Evolutionary conservation across 441 rosid genomes (phyloP), one percentile per base, ranked within the genome.

Genomic region (Lepidium campestre): DNA sequence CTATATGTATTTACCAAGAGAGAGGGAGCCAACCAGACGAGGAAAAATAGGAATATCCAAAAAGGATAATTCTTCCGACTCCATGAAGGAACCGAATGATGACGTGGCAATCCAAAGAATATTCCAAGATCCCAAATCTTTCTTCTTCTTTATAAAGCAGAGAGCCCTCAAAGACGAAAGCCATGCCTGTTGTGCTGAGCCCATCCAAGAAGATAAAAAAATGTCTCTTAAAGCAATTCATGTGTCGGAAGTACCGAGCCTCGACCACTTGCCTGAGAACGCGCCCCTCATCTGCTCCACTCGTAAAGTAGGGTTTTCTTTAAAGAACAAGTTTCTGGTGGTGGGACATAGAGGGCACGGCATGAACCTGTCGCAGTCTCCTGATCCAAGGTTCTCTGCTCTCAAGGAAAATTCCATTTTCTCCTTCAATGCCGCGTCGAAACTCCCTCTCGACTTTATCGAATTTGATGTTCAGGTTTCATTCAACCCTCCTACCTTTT

Each of bases 391-490:
- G 67, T 79, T 91, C 89, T 78, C 61, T 65, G 83, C 85, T 46
- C 71, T 86, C 61, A 87, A 86, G 65, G 97, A 90, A 72, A 93
- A 91, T 80, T 77, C 95, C 42, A 80, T 90, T 57, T 44, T 72
- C 49, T 93, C 96, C 58, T 93, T 93, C 78, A 86, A 82, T 66
- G 41, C 81, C 8, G 93, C 97, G 19, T 87, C 97, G 0, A 79
- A 81, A 63, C 80, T 73, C 72, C 86, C 95, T 12, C 60, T 90
- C 49, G 93, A 93, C 74, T 93, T 77, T 76, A 66, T 90, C 69
- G 97, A 93, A 72, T 93, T 93, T 47, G 97, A 93, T 67, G 98
- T 93, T 72, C 98, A 93, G 98, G 98, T 93, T 12, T 19, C 40
- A 10, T 22, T 36, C 27, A 4, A 12, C 12, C 35, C 0, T 9